A percentile compares a stretch with the other conserved stretches of the same genome.
phyloP scores from a whole-genome alignment of 2,329 filamentous ascomycete genomes.

The Colletotrichum tanaceti region DNA sequence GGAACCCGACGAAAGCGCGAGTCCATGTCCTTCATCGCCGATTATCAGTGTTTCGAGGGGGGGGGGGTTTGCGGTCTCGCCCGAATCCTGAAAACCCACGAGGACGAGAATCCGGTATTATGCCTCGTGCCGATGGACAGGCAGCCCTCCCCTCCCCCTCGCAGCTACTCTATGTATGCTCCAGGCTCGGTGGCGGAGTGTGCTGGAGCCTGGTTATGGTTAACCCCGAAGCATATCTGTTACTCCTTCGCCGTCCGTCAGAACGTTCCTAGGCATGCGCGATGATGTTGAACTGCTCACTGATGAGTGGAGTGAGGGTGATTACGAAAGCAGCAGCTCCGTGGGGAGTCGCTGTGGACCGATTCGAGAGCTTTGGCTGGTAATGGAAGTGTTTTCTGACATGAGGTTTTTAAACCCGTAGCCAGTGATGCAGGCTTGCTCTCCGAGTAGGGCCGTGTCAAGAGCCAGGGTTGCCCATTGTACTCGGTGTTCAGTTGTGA shows the following conservation, averaged over 20 bases:
- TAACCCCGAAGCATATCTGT: too few relatives aligned
- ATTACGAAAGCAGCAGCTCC: not conserved
- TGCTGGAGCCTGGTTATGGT: too few relatives aligned
- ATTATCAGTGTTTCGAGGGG: slow-evolving; percentile 10
- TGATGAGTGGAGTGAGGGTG: not conserved
- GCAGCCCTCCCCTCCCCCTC: fast-evolving
- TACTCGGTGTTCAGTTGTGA: not conserved
- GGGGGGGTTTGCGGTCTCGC: not conserved
- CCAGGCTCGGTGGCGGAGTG: not conserved
- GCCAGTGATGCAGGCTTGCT: not conserved
- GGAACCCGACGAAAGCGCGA: slow-evolving; percentile 17
- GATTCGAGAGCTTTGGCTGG: not conserved
- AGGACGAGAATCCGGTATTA: not conserved
- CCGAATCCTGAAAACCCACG: not conserved
- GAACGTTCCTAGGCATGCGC: not conserved
- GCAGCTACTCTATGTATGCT: too few relatives aligned
- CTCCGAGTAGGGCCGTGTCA: not conserved
- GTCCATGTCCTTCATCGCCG: slow-evolving; percentile 20
- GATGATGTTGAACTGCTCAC: not conserved
- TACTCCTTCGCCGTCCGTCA: not conserved
- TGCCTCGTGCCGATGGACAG: not conserved
- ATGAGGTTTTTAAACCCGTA: not conserved
- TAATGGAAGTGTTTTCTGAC: not conserved
- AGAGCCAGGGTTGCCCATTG: not conserved
- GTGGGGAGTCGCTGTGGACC: not conserved